Evolutionary conservation across 768 basidiomycete genomes (phyloP).

Genomic region (Lenzites betulinus): DNA sequence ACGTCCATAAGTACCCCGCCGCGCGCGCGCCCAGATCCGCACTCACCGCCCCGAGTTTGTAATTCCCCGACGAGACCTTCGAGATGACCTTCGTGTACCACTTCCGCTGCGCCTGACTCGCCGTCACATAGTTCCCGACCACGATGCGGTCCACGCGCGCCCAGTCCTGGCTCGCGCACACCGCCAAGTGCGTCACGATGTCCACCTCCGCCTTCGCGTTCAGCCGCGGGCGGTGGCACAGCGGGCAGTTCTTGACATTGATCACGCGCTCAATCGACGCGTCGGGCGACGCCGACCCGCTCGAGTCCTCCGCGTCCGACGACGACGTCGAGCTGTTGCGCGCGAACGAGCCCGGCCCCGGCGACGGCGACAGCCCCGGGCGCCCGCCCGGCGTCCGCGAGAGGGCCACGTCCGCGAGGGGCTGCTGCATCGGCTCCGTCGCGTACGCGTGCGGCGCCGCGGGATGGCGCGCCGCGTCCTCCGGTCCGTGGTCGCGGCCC

Average conservation of each 20-base stretch:
- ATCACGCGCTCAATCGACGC: constrained; percentile 72
- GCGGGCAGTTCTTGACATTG: constrained; percentile 91
- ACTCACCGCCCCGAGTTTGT: constrained; percentile 86
- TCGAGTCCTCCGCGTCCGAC: constrained; percentile 47
- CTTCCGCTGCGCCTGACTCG: constrained; percentile 94
- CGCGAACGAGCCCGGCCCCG: constrained; percentile 18
- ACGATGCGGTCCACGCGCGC: constrained; percentile 84
- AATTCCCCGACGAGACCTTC: constrained; percentile 85
- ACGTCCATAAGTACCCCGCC: no score
- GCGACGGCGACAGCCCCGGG: constrained; percentile 27
- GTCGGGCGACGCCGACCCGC: constrained; percentile 23
- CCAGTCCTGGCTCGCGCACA: constrained; percentile 96
- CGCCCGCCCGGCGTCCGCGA: constrained; percentile 13
- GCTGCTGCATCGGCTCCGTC: constrained; percentile 52
- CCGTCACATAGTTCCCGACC: constrained; percentile 93
- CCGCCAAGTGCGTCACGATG: constrained; percentile 95
- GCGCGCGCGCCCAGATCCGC: background rate
- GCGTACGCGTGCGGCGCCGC: constrained; percentile 29
- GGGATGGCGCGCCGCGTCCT: constrained; percentile 18
- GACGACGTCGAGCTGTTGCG: constrained; percentile 44
- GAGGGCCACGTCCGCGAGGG: constrained; percentile 33
- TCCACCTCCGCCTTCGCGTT: constrained; percentile 89
- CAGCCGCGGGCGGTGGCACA: constrained; percentile 88
- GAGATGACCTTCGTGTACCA: constrained; percentile 91
- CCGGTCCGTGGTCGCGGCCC: constrained; percentile 3